These are phyloP conservation scores for Elsinoe perseae DNA, from an alignment of 2,329 filamentous ascomycete species.

Conservation along the genomic window DNA sequence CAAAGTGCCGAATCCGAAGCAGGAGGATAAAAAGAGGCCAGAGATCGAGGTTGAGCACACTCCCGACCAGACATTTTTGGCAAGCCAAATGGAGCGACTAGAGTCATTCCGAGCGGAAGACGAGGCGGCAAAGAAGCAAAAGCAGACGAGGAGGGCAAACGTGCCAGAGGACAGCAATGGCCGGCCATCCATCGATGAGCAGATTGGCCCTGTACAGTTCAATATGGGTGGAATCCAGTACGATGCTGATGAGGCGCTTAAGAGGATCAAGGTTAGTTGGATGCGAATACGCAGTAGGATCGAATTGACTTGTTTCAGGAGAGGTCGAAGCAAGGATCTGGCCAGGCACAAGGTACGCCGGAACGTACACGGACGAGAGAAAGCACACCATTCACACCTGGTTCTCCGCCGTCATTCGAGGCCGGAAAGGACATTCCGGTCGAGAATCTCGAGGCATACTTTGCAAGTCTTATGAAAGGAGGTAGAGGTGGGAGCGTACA, in stretches of 20 bases:
- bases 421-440: constrained; percentile 46
- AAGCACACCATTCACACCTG: constrained; percentile 19
- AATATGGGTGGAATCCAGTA: constrained; percentile 93
- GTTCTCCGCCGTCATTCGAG: constrained; percentile 23
- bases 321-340: constrained; percentile 14
- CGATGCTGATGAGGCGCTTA: constrained; percentile 87
- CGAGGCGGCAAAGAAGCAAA: constrained; percentile 42
- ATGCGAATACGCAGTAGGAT: constrained; percentile 16
- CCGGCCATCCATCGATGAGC: constrained; percentile 52
- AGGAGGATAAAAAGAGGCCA: constrained; percentile 24
- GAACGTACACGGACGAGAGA: constrained; percentile 26
- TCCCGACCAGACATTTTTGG: constrained; percentile 29
- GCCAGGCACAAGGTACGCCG: constrained; percentile 41
- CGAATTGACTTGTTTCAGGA: constrained; percentile 4
- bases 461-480: constrained; percentile 49
- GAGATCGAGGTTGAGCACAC: constrained; percentile 29
- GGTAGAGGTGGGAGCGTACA: constrained; percentile 22
- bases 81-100: constrained; percentile 61
- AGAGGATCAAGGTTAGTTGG: constrained; percentile 64
- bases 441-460: constrained; percentile 53
- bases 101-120: constrained; percentile 56
- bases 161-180: constrained; percentile 30
- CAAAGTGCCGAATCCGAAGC: constrained; percentile 28
- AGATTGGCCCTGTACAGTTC: constrained; percentile 91
- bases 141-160: constrained; percentile 20